Evolutionary conservation across 495 filamentous ascomycete genomes (phyloP), one percentile per base, ranked within the genome.

Genomic region (Pseudoneurospora amorphoporcata): DNA sequence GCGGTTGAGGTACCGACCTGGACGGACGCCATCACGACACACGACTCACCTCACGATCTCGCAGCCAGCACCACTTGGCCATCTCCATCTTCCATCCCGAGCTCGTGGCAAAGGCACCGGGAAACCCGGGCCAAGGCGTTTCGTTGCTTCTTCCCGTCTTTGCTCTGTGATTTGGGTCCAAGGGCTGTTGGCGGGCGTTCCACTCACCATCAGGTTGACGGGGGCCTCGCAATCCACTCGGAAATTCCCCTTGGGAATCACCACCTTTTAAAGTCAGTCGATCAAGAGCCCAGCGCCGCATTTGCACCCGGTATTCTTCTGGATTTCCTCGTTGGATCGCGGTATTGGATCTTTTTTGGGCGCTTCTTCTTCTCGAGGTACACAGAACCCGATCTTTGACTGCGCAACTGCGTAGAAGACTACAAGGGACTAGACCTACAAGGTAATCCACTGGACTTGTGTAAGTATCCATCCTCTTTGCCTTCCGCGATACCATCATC

Each of bases 1-100:
- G 78, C 79, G 77, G 79, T 78, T 78, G 76, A 77, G 77, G 71
- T 76, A 72, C 72, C 72, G 73, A 38, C 65, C 35, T 23, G 23
- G 68, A 47, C 39, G 42, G 70, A 41, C 73, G 73, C 78, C 75
- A 75, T 79, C 73, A 77, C 73, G 74, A 80, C 77, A 74, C 70
- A 69, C 71, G 74, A 80, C 77, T 76, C 70, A 69, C 71, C 53
- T 35, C 53, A 35, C 53, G 53, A 65, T 65, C 53, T 65, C 29
- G 29, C 53, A 65, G 23, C 53, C 53, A 65, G 53, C 53, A 65
- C 53, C 53, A 65, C 47, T 61, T 61, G 47, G 47, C 47, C 12
- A 61, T 58, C 45, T 47, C 45, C 19, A 53, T 53, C 45, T 29
- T 10, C 45, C 19, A 35, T 65, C 53, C 53, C 53, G 53, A 35